A percentile compares a stretch with the other conserved stretches of the same genome.
These are phyloP conservation scores for Acacia crassicarpa DNA, from an alignment of 306 rosid species.

Conservation along the genomic window DNA sequence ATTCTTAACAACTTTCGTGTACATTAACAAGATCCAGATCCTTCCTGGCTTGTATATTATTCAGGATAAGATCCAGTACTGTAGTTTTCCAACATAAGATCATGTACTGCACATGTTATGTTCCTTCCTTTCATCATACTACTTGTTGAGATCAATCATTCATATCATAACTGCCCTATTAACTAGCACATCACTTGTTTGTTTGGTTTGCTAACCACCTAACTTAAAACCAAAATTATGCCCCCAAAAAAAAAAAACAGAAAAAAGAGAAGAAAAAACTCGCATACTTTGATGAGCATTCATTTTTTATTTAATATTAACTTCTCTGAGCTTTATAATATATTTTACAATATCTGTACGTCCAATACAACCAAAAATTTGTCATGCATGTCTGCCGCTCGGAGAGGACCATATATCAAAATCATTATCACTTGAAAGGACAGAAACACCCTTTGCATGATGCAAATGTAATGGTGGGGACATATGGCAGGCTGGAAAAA, in stretches of 20 bases:
- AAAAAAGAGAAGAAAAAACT: too few species aligned
- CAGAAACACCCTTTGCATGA: neutral
- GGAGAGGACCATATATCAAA: neutral
- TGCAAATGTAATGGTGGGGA: neutral
- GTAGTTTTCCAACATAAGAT: neutral
- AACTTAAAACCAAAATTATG: neutral
- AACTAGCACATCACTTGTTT: neutral
- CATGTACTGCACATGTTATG: neutral
- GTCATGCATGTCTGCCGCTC: neutral
- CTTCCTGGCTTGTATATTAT: neutral
- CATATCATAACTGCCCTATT: neutral
- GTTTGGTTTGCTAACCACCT: neutral
- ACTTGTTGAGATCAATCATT: neutral
- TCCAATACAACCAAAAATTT: neutral
- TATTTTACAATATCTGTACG: neutral
- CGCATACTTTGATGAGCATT: too few species aligned
- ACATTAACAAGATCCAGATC: neutral
- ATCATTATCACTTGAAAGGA: slow-evolving; percentile 3
- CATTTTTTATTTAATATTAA: too few species aligned
- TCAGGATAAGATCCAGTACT: neutral
- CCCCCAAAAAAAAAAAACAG: too few species aligned
- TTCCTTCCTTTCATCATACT: neutral
- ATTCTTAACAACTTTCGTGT: neutral
- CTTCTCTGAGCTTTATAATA: neutral
- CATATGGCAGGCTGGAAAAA: neutral